Percentiles rank a stretch among this genome's conserved stretches.
These are phyloP conservation scores for Solanum hybrid DNA, from an alignment of 305 asterid species.

Conservation along the genomic window DNA sequence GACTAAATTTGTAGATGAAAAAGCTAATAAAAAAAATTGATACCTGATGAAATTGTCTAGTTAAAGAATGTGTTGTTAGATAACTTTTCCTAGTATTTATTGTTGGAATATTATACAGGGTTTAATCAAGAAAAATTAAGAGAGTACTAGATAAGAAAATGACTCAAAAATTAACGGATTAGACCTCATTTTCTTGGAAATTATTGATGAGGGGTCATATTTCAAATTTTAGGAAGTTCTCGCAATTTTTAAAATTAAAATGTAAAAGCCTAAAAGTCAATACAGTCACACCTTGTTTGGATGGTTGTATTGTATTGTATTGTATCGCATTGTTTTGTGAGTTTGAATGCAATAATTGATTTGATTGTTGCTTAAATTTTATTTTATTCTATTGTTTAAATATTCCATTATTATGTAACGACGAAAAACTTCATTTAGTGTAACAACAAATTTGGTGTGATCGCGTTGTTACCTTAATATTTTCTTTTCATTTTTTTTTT, in stretches of 20 bases:
- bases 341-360: background rate
- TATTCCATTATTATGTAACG: background rate
- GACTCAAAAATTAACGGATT: background rate
- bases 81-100: background rate
- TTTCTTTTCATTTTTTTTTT: no score
- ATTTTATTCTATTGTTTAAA: no score
- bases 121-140: background rate
- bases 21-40: no score
- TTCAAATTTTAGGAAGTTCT: background rate
- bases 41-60: no score
- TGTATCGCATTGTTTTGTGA: background rate
- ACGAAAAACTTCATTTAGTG: background rate
- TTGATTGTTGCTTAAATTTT: background rate
- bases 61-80: no score
- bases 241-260: no score
- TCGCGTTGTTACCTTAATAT: background rate
- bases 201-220: background rate
- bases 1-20: no score
- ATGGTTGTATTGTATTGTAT: background rate
- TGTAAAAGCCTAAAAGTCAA: background rate
- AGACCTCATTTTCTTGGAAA: background rate
- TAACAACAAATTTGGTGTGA: background rate
- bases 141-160: background rate
- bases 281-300: background rate
- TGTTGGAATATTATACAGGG: background rate